Base-by-base conservation (phyloP, 2,329 filamentous ascomycete genomes). In the Fusarium chaquense region DNA sequence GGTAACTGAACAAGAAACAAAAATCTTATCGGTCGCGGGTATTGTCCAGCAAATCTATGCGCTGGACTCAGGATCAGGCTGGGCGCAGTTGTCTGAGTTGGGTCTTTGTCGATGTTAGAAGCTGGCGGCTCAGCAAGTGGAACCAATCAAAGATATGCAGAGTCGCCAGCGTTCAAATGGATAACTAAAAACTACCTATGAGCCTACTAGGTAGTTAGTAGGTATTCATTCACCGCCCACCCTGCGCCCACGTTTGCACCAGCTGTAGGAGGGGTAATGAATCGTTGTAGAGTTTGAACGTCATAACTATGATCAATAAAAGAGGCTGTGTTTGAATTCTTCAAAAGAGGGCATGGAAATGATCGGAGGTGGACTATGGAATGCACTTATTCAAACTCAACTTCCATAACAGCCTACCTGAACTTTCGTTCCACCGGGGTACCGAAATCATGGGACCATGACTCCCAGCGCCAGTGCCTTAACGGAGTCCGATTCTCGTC, bases 151-250 rank as follows among this genome's bases (percentile, higher is more conserved):
- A 70, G 36, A 43, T 49, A 55, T 55, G 65, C 47, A 64, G 57
- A 62, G 49, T 69, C 57, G 68, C 65, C 52, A 40, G 73, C 43
- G 60, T 74, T 59, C 58, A 72, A 74, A 67, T 65, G 58, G 49
- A 40, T 44, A 67, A 47, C 52, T 46, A 45, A 56, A 56, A 65
- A 62, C 58, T 69, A 20, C 20, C 20, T 20, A 69, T 62, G 57
- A 59, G 57, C 44, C 64, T 33, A 15, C 28, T 63, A 32, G 22
- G 24, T 55, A 41, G 35, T 38, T 10, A 38, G 40, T 40, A 40
- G 20, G 24, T 26, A 43, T 44, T 44, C 73, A 65, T 73, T 75
- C 73, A 75, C 73, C 73, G 73, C 73, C 70, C 64, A 65, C 61
- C 59, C 58, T 44, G 30, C 58, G 51, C 54, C 63, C 56, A 55